Evolutionary conservation across 108 stramenopile genomes (phyloP), one percentile per base, ranked within the genome.

Genomic region (Fistulifera pelliculosa): DNA sequence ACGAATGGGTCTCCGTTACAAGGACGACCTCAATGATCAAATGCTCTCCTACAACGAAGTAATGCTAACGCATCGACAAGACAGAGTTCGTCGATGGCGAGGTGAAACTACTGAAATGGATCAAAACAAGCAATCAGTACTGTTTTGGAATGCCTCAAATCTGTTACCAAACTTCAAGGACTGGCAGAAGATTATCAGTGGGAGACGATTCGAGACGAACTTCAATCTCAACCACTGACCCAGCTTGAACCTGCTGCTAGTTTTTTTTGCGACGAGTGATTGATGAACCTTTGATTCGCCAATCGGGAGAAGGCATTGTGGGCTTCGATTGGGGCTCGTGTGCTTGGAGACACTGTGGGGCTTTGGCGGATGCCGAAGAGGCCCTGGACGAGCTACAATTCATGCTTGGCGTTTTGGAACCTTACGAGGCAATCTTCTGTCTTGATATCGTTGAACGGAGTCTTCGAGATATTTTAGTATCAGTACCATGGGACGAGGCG

Each of bases 301-400:
- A 71, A 54, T 35, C 31, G 58, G 54, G 14, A 38, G 62, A 65
- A 18, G 42, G 64, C 5, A 74, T 62, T 28, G 75, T 90, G 41
- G 89, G 89, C 2, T 90, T 90, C 58, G 89, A 86, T 28, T 90
- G 84, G 82, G 82, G 82, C 21, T 78, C 76, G 52, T 92, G 90
- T 62, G 86, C 84, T 5, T 92, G 90, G 90, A 60, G 83, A 54
- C 85, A 86, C 49, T 92, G 90, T 55, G 86, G 86, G 15, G 84
- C 86, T 6, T 70, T 79, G 28, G 86, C 86, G 25, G 90, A 92
- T 73, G 81, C 77, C 17, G 81, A 85, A 68, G 90, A 92, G 58
- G 76, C 90, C 3, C 38, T 88, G 18, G 84, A 84, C 22, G 90
- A 87, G 58, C 58, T 92, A 31, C 71, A 83, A 45, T 64, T 69